Base-by-base conservation (phyloP, 192 early-diverging fungal genomes). In the Coemansia sp. region DNA sequence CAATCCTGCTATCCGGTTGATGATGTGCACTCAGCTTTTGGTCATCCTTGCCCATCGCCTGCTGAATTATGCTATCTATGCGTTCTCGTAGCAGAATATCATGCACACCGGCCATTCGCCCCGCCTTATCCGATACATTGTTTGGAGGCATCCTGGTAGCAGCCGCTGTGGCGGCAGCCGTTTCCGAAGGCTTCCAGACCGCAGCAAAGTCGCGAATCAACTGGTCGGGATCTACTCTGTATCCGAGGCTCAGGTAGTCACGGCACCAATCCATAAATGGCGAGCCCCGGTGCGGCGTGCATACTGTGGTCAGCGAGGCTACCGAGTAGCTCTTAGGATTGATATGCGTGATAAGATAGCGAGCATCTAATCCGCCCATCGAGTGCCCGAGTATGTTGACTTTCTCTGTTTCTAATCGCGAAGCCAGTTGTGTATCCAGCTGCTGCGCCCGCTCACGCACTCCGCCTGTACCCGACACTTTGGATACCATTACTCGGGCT, bases 231-330 rank as follows among this genome's bases (percentile, higher is more conserved):
- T 75, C 77, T 7, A 79, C 69, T 10, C 83, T 62, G 56, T 87
- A 76, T 2, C 93, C 94, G 0, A 98, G 85, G 12, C 93, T 91
- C 55, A 96, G 76, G 49, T 89, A 84, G 69, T 96, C 92, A 16
- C 90, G 85, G 56, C 88, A 93, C 89, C 90, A 96, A 82, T 96
- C 93, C 94, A 96, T 98, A 72, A 98, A 89, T 10, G 90, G 85
- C 44, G 86, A 88, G 21, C 96, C 96, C 41, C 92, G 89, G 70
- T 98, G 96, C 34, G 96, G 96, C 6, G 96, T 98, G 9, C 91
- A 92, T 48, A 98, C 83, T 0, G 94, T 98, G 1, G 96, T 94
- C 34, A 98, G 74, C 6, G 94, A 92, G 18, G 82, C 83, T 6
- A 94, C 87, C 16, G 74, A 55, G 64, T 90, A 94, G n/a, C 82